Conservation (phyloP, 495 filamentous ascomycete species). For the Filosporella fistucella region DNA sequence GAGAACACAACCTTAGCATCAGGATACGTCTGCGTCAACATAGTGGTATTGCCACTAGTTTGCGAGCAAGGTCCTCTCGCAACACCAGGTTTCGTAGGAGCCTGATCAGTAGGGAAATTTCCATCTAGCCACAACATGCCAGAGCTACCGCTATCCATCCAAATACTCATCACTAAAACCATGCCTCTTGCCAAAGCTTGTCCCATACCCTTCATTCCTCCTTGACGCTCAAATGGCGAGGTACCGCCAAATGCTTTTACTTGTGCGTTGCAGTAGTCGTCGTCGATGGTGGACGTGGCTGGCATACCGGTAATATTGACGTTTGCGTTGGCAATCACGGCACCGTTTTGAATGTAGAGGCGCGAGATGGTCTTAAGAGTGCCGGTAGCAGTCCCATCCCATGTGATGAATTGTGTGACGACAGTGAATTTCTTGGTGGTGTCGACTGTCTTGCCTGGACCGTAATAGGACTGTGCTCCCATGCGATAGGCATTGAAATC, state of each 20-base stretch:
- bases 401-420: constrained; percentile 65
- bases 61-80: constrained; percentile 64
- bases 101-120: constrained; percentile 54
- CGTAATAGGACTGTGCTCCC: constrained; percentile 55
- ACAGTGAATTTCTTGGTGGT: constrained; percentile 58
- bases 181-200: constrained; percentile 47
- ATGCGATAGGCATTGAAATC: constrained; percentile 65
- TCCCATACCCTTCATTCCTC: constrained; percentile 55
- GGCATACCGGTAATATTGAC: constrained; percentile 45
- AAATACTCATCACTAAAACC: constrained; percentile 64
- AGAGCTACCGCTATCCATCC: constrained; percentile 62
- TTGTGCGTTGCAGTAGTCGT: constrained; percentile 51
- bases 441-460: constrained; percentile 50
- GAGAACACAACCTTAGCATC: constrained; percentile 55
- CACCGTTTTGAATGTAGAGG: constrained; percentile 59
- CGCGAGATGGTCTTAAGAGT: constrained; percentile 54
- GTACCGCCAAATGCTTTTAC: constrained; percentile 56
- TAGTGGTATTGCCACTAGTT: constrained; percentile 52
- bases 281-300: constrained; percentile 50
- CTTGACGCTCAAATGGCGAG: constrained; percentile 45
- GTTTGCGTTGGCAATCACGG: constrained; percentile 35
- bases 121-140: constrained; percentile 85
- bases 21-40: constrained; percentile 48
- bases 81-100: constrained; percentile 51
- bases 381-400: constrained; percentile 48